Evolutionary conservation across 495 filamentous ascomycete genomes (phyloP).

Genomic region (Aspergillus biplanus): DNA sequence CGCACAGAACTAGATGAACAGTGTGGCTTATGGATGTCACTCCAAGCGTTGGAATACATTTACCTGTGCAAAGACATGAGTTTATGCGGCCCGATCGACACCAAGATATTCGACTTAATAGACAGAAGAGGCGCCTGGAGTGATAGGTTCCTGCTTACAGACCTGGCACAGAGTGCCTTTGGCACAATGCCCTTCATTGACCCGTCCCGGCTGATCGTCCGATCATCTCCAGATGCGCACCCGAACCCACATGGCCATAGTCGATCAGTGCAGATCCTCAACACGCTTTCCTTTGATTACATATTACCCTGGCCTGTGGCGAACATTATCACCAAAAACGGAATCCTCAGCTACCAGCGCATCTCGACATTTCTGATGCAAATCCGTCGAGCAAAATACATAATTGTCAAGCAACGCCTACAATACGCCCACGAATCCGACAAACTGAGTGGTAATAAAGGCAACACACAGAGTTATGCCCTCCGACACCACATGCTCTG

Average conservation of each 20-base stretch:
- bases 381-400: constrained; percentile 69
- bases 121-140: constrained; percentile 73
- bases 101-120: constrained; percentile 75
- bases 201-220: constrained; percentile 60
- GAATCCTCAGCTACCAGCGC: constrained; percentile 65
- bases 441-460: constrained; percentile 21
- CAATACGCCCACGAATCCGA: constrained; percentile 28
- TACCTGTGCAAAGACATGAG: constrained; percentile 77
- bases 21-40: constrained; percentile 65
- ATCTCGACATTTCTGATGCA: constrained; percentile 79
- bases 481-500: constrained; percentile 77
- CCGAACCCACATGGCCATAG: constrained; percentile 21
- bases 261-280: constrained; percentile 55
- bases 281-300: constrained; percentile 61
- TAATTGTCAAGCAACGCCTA: constrained; percentile 62
- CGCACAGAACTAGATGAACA: constrained; percentile 66
- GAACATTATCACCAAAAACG: constrained; percentile 70
- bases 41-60: constrained; percentile 70
- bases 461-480: constrained; percentile 57
- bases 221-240: constrained; percentile 32
- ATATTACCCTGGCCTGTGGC: constrained; percentile 83
- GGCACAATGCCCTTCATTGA: constrained; percentile 54
- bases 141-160: constrained; percentile 81
- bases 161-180: constrained; percentile 74
- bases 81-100: constrained; percentile 61